phyloP scores from a whole-genome alignment of 1,139 yeast genomes.

The Zygotorulaspora mrakii region DNA sequence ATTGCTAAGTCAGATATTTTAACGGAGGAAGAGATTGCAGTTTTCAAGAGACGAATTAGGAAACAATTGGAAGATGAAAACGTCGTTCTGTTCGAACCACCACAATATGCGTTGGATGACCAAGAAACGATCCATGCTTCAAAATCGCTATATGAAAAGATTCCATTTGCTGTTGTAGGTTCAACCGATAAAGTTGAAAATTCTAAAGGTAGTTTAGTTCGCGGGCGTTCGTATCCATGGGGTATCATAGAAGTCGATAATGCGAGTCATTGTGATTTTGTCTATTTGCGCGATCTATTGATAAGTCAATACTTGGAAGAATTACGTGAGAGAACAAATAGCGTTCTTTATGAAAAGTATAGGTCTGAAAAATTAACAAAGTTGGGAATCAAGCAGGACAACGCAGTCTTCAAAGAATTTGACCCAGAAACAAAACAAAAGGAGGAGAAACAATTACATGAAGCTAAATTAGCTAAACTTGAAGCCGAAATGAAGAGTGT shows the following conservation, averaged over 20 bases:
- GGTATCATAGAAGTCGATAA: slow-evolving; percentile 95
- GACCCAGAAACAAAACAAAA: slow-evolving; percentile 91
- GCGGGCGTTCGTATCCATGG: slow-evolving; percentile 98
- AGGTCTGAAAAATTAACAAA: slow-evolving; percentile 75
- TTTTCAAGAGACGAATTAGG: slow-evolving; percentile 70
- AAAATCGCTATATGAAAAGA: slow-evolving; percentile 59
- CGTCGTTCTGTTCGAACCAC: slow-evolving; percentile 77
- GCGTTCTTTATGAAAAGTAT: slow-evolving; percentile 78
- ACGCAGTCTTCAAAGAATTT: slow-evolving; percentile 84
- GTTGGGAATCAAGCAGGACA: slow-evolving; percentile 92
- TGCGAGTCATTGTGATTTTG: slow-evolving; percentile 90
- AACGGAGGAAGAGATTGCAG: slow-evolving; percentile 76
- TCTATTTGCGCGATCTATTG: slow-evolving; percentile 82
- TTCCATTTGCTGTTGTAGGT: slow-evolving; percentile 95
- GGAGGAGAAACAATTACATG: slow-evolving; percentile 90
- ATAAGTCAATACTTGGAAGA: slow-evolving; percentile 92
- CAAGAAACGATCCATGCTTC: slow-evolving; percentile 72
- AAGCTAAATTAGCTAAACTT: slow-evolving; percentile 89
- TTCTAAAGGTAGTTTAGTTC: slow-evolving; percentile 71
- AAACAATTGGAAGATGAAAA: slow-evolving; percentile 74
- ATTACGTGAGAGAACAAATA: slow-evolving; percentile 80
- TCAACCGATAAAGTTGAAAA: slow-evolving; percentile 74
- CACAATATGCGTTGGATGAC: slow-evolving; percentile 77
- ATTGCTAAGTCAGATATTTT: slow-evolving; percentile 93
- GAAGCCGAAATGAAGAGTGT: slow-evolving; percentile 96